Evolutionary conservation across 2,329 filamentous ascomycete genomes (phyloP).

Genomic region (Arthrobotrys iridis): DNA sequence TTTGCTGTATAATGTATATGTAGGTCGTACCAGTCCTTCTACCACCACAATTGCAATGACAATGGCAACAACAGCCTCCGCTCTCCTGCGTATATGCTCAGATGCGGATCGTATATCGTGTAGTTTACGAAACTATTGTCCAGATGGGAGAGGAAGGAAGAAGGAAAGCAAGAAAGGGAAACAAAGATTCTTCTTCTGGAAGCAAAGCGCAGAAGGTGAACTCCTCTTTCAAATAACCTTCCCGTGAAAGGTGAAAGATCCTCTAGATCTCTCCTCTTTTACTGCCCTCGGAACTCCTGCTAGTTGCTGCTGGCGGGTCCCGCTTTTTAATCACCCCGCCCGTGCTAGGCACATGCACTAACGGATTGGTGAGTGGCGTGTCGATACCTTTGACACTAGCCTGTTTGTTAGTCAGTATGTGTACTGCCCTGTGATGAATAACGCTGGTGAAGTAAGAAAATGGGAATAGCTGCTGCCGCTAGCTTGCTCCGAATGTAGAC

Average conservation of each 20-base stretch:
- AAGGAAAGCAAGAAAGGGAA: neutral
- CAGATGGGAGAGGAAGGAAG: neutral
- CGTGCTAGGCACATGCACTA: constrained; percentile 53
- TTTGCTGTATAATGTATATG: constrained; percentile 19
- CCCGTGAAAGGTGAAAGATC: constrained; percentile 2
- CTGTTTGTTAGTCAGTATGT: constrained; percentile 17
- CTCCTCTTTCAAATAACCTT: constrained; percentile 14
- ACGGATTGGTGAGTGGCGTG: constrained; percentile 38
- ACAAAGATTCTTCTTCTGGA: constrained; percentile 3
- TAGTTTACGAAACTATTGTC: neutral
- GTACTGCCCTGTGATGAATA: constrained; percentile 14
- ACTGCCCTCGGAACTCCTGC: constrained; percentile 21
- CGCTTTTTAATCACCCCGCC: constrained; percentile 55
- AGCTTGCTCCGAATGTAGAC: constrained; percentile 8
- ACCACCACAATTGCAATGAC: neutral
- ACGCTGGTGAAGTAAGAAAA: constrained; percentile 12
- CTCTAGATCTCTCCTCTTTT: constrained; percentile 4
- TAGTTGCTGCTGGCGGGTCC: constrained; percentile 35
- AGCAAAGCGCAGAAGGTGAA: constrained; percentile 1
- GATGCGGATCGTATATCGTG: neutral
- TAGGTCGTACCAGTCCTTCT: no score
- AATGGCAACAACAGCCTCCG: constrained; percentile 1
- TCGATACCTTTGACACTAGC: constrained; percentile 23
- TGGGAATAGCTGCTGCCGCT: constrained; percentile 6
- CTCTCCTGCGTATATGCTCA: neutral